These are phyloP conservation scores for Zalaria sp. DNA, from an alignment of 2,329 filamentous ascomycete genomes.

Conservation along the genomic window DNA sequence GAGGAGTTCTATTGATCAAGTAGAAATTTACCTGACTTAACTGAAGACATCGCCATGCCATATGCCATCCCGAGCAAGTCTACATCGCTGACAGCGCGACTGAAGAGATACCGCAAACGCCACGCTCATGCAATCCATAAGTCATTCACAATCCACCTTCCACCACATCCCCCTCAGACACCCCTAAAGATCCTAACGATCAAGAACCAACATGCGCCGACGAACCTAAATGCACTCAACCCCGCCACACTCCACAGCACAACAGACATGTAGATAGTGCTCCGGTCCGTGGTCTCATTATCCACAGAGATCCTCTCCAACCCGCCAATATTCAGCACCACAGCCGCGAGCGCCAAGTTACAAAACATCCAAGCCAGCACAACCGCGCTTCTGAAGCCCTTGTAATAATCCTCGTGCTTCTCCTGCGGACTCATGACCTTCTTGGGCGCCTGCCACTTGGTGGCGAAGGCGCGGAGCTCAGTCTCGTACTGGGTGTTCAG, in stretches of 20 bases:
- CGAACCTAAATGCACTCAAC: constrained; percentile 71
- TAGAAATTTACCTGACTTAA: too few species aligned
- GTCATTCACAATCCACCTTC: neutral
- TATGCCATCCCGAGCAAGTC: too few species aligned
- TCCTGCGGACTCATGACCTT: constrained; percentile 48
- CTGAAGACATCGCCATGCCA: too few species aligned
- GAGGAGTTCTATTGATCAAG: too few species aligned
- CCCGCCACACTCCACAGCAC: constrained; percentile 82
- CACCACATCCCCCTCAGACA: constrained; percentile 11
- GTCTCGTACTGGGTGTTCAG: constrained; percentile 89
- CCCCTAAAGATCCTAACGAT: constrained; percentile 69
- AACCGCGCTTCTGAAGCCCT: constrained; percentile 81
- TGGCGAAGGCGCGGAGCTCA: constrained; percentile 60
- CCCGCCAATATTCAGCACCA: constrained; percentile 77
- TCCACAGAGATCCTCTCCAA: constrained; percentile 39
- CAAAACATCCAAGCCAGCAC: constrained; percentile 94
- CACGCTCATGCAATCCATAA: constrained; percentile 2
- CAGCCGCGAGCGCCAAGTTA: constrained; percentile 76
- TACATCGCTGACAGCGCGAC: too few species aligned
- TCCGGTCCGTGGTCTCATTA: constrained; percentile 32
- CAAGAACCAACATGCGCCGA: constrained; percentile 85
- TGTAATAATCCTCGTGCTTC: constrained; percentile 96
- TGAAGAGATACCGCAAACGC: neutral
- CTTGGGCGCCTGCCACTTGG: constrained; percentile 62
- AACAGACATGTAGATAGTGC: constrained; percentile 72